phyloP scores from a whole-genome alignment of 2,329 filamentous ascomycete species.

The Chaetomiaceae sp. region DNA sequence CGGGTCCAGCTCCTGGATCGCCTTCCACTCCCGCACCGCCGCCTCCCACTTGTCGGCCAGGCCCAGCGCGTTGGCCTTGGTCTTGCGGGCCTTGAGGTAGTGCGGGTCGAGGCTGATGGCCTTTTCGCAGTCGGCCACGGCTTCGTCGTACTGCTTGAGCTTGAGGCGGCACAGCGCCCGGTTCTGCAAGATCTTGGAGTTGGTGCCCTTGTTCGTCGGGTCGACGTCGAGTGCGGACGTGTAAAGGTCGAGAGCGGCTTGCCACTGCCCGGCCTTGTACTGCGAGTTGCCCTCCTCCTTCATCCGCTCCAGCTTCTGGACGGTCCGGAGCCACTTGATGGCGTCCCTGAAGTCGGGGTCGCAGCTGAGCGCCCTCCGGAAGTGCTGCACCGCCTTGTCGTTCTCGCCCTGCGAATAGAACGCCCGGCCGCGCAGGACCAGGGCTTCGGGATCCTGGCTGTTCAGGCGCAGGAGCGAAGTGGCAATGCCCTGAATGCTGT shows the following conservation, averaged over 20 bases:
- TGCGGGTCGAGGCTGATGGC: constrained; percentile 76
- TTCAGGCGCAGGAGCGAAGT: constrained; percentile 83
- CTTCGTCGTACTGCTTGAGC: constrained; percentile 76
- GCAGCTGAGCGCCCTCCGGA: constrained; percentile 81
- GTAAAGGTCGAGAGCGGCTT: constrained; percentile 80
- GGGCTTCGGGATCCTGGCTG: constrained; percentile 85
- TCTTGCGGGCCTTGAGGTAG: constrained; percentile 89
- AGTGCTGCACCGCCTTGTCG: constrained; percentile 87
- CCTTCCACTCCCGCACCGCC: constrained; percentile 82
- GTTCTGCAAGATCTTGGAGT: constrained; percentile 93
- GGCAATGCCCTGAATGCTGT: constrained; percentile 87
- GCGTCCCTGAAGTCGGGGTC: constrained; percentile 90
- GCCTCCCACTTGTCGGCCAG: constrained; percentile 88
- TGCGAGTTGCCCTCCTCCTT: constrained; percentile 89
- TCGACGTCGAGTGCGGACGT: constrained; percentile 78
- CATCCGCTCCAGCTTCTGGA: constrained; percentile 87
- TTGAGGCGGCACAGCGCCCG: constrained; percentile 78
- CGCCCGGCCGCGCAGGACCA: constrained; percentile 82
- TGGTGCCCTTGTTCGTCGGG: constrained; percentile 82
- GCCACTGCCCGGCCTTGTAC: constrained; percentile 80
- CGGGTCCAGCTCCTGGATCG: constrained; percentile 75
- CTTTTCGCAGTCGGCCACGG: constrained; percentile 79
- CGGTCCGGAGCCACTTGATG: constrained; percentile 80
- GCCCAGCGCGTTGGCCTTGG: constrained; percentile 84
- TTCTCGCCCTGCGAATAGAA: constrained; percentile 92